Evolutionary conservation across 768 basidiomycete species (phyloP).

Genomic region (Dendrothele bispora): DNA sequence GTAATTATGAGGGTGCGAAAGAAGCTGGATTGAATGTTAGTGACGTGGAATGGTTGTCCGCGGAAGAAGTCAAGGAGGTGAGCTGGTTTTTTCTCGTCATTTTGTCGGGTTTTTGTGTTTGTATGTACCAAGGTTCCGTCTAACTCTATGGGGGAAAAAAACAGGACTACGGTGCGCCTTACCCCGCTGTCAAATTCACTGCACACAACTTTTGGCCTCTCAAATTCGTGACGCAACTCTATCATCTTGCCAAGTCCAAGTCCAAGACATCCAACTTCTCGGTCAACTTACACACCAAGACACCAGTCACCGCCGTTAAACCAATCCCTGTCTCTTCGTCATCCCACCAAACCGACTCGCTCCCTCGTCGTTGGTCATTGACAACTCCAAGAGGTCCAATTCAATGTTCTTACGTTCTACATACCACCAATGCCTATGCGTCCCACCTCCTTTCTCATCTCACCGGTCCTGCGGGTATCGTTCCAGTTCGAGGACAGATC

Average conservation of each 20-base stretch:
- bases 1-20: constrained; percentile 54
- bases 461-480: constrained; percentile 38
- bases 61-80: constrained; percentile 49
- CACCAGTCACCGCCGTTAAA: constrained; percentile 58
- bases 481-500: constrained; percentile 56
- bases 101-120: neutral
- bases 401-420: constrained; percentile 49
- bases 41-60: constrained; percentile 44
- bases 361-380: constrained; percentile 39
- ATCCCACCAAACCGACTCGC: too few relatives aligned
- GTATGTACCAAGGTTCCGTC: neutral
- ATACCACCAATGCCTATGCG: constrained; percentile 67
- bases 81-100: constrained; percentile 7
- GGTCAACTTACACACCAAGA: constrained; percentile 69
- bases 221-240: constrained; percentile 73
- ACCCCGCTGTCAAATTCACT: constrained; percentile 52
- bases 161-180: constrained; percentile 36
- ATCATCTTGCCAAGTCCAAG: constrained; percentile 36
- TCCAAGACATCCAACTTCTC: constrained; percentile 28
- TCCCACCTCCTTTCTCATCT: constrained; percentile 57
- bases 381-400: constrained; percentile 50
- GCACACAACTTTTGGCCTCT: constrained; percentile 76
- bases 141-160: constrained; percentile 2
- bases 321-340: constrained; percentile 12
- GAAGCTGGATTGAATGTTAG: constrained; percentile 49